Evolutionary conservation across 1,139 yeast genomes (phyloP).

Genomic region (Debaryomyces sp.): DNA sequence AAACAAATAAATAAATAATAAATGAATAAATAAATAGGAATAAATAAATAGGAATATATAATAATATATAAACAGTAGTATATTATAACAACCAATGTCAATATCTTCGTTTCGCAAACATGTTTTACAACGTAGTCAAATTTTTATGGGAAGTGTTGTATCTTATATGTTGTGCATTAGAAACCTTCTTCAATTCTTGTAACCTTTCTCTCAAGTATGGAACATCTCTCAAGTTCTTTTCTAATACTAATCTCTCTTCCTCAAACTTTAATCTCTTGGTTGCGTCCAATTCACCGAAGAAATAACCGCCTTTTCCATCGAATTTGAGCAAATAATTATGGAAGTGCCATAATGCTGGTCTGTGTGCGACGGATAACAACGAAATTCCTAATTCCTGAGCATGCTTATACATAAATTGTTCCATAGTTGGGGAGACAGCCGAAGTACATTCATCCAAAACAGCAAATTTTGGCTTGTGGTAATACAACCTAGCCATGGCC

Average conservation of each 20-base stretch:
- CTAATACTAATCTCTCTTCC: conserved; percentile 68
- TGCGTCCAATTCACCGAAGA: conserved; percentile 70
- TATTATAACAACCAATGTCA: background rate
- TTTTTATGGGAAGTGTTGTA: conserved; percentile 19
- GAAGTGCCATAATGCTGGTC: conserved; percentile 92
- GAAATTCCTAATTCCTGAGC: conserved; percentile 84
- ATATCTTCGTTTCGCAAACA: background rate
- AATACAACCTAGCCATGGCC: conserved; percentile 91
- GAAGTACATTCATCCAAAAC: conserved; percentile 96
- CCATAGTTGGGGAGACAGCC: conserved; percentile 89
- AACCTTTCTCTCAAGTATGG: conserved; percentile 67
- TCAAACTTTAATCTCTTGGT: conserved; percentile 67
- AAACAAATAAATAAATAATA: conserved; percentile 3
- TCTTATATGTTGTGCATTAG: conserved; percentile 44
- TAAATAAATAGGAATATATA: background rate
- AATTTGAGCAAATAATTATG: conserved; percentile 82
- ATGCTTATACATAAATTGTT: conserved; percentile 83
- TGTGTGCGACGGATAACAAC: conserved; percentile 85
- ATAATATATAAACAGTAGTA: background rate
- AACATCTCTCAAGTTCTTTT: conserved; percentile 65
- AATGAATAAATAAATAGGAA: conserved; percentile 1
- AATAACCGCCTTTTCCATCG: conserved; percentile 80
- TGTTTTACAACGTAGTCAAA: background rate
- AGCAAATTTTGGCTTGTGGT: conserved; percentile 90
- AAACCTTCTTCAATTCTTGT: conserved; percentile 57